Base-by-base conservation (phyloP, 2,329 filamentous ascomycete genomes). In the Allantophomopsis cytisporea region DNA sequence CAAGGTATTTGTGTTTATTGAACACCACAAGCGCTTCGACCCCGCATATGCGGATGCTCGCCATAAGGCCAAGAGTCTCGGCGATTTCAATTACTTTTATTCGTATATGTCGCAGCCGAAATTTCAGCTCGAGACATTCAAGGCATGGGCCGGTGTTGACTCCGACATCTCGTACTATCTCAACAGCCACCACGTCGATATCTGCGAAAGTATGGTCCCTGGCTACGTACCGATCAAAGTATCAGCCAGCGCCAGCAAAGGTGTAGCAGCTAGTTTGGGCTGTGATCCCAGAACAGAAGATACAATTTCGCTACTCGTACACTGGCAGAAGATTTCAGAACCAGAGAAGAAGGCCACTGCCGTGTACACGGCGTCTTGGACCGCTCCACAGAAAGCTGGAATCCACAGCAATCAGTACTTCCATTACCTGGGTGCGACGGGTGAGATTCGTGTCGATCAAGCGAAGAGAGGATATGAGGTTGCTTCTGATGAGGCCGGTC, bases 31-130 rank as follows among this genome's bases (percentile, higher is more conserved):
- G 69, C 85, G 89, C 42, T 95, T 80, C 63, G 88, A 95, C 59
- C 88, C 88, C 2, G 86, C 86, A 16, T 95, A 95, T 65, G 76
- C 84, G 12, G 88, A 95, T 59, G 89, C 89, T 12, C 75, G 80
- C 37, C 80, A 80, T 63, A 78, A 81, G 50, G 84, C 85, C 12
- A 65, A 75, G 54, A 76, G 69, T 39, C 68, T 95, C 7, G 88
- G 88, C 47, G 86, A 94, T 63, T 95, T 95, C 76, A 94, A 94
- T 69, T 95, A 95, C 70, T 95, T 94, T 60, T 95, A 94, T 71
- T 82, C 76, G 51, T 95, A 95, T 73, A 94, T 94, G 87, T 85
- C 79, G 37, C 87, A 94, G 68, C 83, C 81, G 44, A 94, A 93
- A 65, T 85, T 72, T 38, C 87, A 94, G 64, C 73, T 94, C 36